Evolutionary conservation across 1,139 yeast genomes (phyloP).

Genomic region (Lodderomyces orthopsilosis): DNA sequence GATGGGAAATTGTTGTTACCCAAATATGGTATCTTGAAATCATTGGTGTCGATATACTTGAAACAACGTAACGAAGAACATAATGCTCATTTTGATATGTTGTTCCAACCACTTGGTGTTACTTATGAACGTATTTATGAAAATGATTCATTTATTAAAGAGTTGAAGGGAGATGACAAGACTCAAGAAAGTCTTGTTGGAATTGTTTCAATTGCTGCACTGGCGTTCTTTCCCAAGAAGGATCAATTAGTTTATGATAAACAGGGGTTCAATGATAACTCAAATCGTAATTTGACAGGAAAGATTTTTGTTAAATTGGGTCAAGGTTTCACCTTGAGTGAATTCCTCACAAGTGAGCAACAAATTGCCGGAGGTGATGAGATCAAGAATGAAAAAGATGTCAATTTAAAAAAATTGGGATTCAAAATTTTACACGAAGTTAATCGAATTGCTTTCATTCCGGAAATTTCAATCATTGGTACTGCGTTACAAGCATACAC

Average conservation of each 20-base stretch:
- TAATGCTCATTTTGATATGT: slow-evolving; percentile 42
- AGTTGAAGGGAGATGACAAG: slow-evolving; percentile 60
- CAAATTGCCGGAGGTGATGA: slow-evolving; percentile 8
- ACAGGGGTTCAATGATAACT: slow-evolving; percentile 25
- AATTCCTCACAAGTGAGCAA: slow-evolving; percentile 17
- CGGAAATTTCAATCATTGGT: slow-evolving; percentile 41
- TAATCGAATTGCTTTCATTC: slow-evolving; percentile 35
- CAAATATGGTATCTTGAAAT: slow-evolving; percentile 62
- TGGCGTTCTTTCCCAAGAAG: slow-evolving; percentile 20
- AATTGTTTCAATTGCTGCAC: slow-evolving; percentile 36
- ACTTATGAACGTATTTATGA: slow-evolving; percentile 69
- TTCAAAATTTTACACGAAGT: slow-evolving; percentile 42
- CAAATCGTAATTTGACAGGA: slow-evolving; percentile 30
- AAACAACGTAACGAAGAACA: slow-evolving; percentile 42
- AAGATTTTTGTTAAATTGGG: slow-evolving; percentile 42
- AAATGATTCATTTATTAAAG: slow-evolving; percentile 60
- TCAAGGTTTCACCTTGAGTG: slow-evolving; percentile 29
- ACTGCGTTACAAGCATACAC: slow-evolving; percentile 34
- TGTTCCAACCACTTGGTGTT: slow-evolving; percentile 57
- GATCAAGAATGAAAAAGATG: slow-evolving; percentile 11
- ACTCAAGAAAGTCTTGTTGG: slow-evolving; percentile 43
- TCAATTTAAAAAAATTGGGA: slow-evolving; percentile 43
- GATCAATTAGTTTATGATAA: slow-evolving; percentile 17
- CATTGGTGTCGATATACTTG: slow-evolving; percentile 43
- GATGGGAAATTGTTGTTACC: slow-evolving; percentile 65